Percentiles rank a stretch among this genome's conserved stretches.
These are phyloP conservation scores for Syncephalastrum contaminatum DNA, from an alignment of 371 early-diverging fungal species.

Conservation along the genomic window DNA sequence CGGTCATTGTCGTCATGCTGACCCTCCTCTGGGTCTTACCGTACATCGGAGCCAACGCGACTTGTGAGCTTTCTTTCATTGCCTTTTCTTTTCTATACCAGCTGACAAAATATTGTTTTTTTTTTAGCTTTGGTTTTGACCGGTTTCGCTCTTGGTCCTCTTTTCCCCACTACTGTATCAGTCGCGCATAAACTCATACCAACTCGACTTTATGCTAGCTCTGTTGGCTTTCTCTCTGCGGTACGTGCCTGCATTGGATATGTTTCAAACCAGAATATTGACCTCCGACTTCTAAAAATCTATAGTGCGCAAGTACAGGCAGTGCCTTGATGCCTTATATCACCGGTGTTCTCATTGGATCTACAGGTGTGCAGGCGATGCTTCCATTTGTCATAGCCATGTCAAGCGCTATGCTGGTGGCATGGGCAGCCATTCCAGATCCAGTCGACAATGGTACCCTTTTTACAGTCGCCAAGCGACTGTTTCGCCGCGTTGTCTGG, in stretches of 20 bases:
- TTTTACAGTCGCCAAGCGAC: no score
- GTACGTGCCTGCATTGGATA: slow-evolving; percentile 7
- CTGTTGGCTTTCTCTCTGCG: slow-evolving; percentile 25
- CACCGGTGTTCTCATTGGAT: slow-evolving; percentile 20
- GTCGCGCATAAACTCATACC: slow-evolving; percentile 19
- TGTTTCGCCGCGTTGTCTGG: no score
- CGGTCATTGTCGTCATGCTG: slow-evolving; percentile 16
- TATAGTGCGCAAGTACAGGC: slow-evolving; percentile 21
- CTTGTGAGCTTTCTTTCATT: slow-evolving; percentile 7
- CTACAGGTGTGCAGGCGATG: slow-evolving; percentile 20
- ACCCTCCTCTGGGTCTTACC: slow-evolving; percentile 20
- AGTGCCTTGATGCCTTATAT: slow-evolving; percentile 26
- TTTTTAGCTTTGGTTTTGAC: slow-evolving; percentile 16
- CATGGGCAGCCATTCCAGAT: slow-evolving; percentile 24
- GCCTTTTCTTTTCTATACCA: background rate
- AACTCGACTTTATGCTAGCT: slow-evolving; percentile 15
- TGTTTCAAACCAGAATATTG: background rate
- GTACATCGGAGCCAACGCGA: slow-evolving; percentile 17
- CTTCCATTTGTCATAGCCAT: slow-evolving; percentile 26
- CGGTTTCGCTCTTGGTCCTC: slow-evolving; percentile 24
- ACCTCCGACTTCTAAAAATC: background rate
- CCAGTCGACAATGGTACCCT: slow-evolving; percentile 6
- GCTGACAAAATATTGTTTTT: background rate
- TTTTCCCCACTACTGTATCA: slow-evolving; percentile 29
- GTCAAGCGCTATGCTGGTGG: slow-evolving; percentile 10